These are phyloP conservation scores for Nakazawaea wickerhamii DNA, from an alignment of 805 yeast genomes.

Conservation along the genomic window DNA sequence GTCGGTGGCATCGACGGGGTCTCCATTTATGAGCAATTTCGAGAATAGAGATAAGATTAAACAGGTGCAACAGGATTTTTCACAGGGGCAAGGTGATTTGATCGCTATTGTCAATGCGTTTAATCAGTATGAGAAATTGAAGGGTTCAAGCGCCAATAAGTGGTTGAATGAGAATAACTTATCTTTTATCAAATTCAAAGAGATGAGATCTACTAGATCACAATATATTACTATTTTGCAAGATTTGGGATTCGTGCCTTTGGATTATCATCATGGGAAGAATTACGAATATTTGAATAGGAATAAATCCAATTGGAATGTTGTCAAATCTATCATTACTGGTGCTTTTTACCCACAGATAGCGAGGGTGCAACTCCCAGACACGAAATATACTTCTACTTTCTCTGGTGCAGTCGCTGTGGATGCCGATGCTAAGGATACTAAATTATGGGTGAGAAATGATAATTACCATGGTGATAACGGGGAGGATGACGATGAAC, in stretches of 20 bases:
- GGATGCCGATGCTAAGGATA: slow-evolving; percentile 76
- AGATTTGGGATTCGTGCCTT: slow-evolving; percentile 73
- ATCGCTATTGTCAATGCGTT: slow-evolving; percentile 60
- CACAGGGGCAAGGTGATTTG: slow-evolving; percentile 67
- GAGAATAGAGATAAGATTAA: slow-evolving; percentile 67
- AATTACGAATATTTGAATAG: slow-evolving; percentile 35
- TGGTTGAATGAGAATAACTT: slow-evolving; percentile 52
- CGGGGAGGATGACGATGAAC: slow-evolving; percentile 14
- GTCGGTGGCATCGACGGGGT: slow-evolving; percentile 65
- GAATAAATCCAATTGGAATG: slow-evolving; percentile 42
- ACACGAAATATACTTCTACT: slow-evolving; percentile 65
- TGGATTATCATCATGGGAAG: slow-evolving; percentile 32
- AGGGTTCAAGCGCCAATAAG: slow-evolving; percentile 29
- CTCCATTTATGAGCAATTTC: slow-evolving; percentile 60
- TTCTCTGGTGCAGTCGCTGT: slow-evolving; percentile 75
- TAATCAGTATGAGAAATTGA: slow-evolving; percentile 39
- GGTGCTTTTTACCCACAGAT: slow-evolving; percentile 82
- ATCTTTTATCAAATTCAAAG: slow-evolving; percentile 61
- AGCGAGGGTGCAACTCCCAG: slow-evolving; percentile 78
- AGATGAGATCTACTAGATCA: slow-evolving; percentile 60
- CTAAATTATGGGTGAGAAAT: slow-evolving; percentile 68
- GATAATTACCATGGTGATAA: slow-evolving; percentile 36
- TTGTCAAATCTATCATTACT: slow-evolving; percentile 64
- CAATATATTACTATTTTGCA: slow-evolving; percentile 69
- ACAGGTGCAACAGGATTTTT: slow-evolving; percentile 31